Base-by-base conservation (phyloP, 129 eudicot genomes). In the Arctium lappa region DNA sequence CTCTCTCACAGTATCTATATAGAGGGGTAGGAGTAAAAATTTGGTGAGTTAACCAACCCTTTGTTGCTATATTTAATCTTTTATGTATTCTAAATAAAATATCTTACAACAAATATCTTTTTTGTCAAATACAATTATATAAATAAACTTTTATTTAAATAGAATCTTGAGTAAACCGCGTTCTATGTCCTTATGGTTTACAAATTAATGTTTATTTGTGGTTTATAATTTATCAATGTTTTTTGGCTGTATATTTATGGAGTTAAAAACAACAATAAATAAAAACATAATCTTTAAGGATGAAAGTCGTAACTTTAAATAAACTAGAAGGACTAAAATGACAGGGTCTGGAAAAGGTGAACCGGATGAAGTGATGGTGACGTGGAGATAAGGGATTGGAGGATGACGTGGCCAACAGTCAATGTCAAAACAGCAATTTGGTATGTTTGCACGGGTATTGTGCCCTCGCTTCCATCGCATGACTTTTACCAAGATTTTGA, bases 331-430 rank as follows among this genome's bases (percentile, higher is more conserved):
- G 50, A 53, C 65, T 16, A 53, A 16, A 53, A 53, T 50, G 72
- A 92, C 85, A 87, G 84, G 56, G 74, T 85, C 89, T 87, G 62
- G 94, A 91, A 91, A n/a, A 72, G 37, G 73, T 10, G 74, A 69
- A 8, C 89, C 92, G 90, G 81, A 74, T 29, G 80, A 73, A 68
- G 8, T 13, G 56, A 38, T 9, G 86, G 81, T 53, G 88, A 88
- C 90, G 83, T 84, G 92, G 89, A 87, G 73, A 53, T 29, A 81
- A 38, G 37, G 18, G 82, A 85, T 76, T 85, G 78, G 89, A 36
- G 0, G 30, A 29, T 79, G 83, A 79, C 86, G 78, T 80, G 88
- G 75, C 84, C 84, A 31, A 7, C 27, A 60, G 84, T 82, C 89
- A 88, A 86, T 78, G 73, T 82, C 79, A 63, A 66, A 31, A 73